Conservation (phyloP, 768 basidiomycete species). For the Lentinula raphanica region DNA sequence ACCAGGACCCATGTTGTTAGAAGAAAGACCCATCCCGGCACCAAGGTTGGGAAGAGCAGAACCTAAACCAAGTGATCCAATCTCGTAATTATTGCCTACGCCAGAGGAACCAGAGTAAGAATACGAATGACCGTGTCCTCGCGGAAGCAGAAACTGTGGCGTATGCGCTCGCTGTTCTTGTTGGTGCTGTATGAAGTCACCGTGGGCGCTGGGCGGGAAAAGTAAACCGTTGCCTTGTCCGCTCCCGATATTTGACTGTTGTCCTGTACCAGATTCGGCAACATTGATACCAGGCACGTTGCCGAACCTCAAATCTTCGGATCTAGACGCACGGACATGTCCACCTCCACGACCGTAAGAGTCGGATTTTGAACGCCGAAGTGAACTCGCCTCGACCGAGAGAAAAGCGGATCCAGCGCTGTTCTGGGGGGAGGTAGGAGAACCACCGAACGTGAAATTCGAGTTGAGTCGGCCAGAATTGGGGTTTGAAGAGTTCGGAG, state of each 20-base stretch:
- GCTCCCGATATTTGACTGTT: slow-evolving; percentile 5
- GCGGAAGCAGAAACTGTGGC: slow-evolving; percentile 2
- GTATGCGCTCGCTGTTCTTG: slow-evolving; percentile 6
- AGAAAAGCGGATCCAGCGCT: slow-evolving; percentile 20
- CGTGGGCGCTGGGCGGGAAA: slow-evolving; percentile 6
- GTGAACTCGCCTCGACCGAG: slow-evolving; percentile 27
- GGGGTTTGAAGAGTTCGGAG: slow-evolving; percentile 17
- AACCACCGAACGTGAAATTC: slow-evolving; percentile 2
- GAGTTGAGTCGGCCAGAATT: slow-evolving; percentile 10
- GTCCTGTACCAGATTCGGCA: slow-evolving; percentile 1
- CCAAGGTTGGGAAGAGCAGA: slow-evolving; percentile 10
- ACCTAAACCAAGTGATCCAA: slow-evolving; percentile 5
- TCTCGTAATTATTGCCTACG: background rate
- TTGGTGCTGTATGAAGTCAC: slow-evolving; percentile 6
- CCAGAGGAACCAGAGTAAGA: slow-evolving; percentile 6
- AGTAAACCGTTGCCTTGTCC: slow-evolving; percentile 2
- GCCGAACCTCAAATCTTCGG: slow-evolving; percentile 41
- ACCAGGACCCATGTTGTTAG: background rate
- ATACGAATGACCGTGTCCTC: slow-evolving; percentile 12
- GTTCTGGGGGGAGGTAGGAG: slow-evolving; percentile 1
- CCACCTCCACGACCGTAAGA: slow-evolving; percentile 26
- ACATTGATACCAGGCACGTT: slow-evolving; percentile 3
- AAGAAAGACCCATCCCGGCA: slow-evolving; percentile 5
- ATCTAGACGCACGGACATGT: slow-evolving; percentile 50
- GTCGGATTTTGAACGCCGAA: slow-evolving; percentile 53